Percentiles rank a stretch among this genome's conserved stretches.
These are phyloP conservation scores for Aspergillus funiculosus DNA, from an alignment of 495 filamentous ascomycete species.

Conservation along the genomic window DNA sequence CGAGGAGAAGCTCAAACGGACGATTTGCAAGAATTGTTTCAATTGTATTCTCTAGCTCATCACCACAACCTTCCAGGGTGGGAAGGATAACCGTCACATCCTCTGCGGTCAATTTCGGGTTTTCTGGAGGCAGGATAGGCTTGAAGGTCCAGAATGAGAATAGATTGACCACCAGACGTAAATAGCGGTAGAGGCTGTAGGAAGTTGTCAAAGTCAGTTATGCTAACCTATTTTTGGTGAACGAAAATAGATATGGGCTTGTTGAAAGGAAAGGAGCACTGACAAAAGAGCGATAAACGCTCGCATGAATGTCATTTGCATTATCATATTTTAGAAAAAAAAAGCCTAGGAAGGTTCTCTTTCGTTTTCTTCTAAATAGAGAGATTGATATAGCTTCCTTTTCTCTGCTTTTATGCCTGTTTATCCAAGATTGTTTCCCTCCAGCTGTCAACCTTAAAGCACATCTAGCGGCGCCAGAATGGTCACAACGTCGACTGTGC, in stretches of 20 bases:
- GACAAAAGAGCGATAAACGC: constrained; percentile 45
- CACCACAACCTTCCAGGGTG: constrained; percentile 58
- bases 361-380: constrained; percentile 1
- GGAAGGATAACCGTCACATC: constrained; percentile 74
- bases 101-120: constrained; percentile 57
- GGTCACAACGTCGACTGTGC: not conserved
- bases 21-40: constrained; percentile 51
- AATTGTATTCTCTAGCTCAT: constrained; percentile 55
- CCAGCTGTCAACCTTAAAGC: not conserved
- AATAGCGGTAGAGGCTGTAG: constrained; percentile 54
- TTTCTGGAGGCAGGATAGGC: constrained; percentile 55
- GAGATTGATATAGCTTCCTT: not conserved
- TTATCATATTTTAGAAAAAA: constrained; percentile 17
- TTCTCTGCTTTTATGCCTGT: not conserved
- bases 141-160: constrained; percentile 59
- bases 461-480: not conserved
- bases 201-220: constrained; percentile 13
- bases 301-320: constrained; percentile 45
- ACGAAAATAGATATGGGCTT: not conserved
- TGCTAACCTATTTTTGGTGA: not conserved
- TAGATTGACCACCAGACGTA: constrained; percentile 60
- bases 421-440: too few species aligned
- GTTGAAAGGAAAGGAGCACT: constrained; percentile 20
- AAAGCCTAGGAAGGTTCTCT: not conserved
- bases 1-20: constrained; percentile 54